Conservation (phyloP, 116 monocot genomes). For the Trichopus zeylanicus region DNA sequence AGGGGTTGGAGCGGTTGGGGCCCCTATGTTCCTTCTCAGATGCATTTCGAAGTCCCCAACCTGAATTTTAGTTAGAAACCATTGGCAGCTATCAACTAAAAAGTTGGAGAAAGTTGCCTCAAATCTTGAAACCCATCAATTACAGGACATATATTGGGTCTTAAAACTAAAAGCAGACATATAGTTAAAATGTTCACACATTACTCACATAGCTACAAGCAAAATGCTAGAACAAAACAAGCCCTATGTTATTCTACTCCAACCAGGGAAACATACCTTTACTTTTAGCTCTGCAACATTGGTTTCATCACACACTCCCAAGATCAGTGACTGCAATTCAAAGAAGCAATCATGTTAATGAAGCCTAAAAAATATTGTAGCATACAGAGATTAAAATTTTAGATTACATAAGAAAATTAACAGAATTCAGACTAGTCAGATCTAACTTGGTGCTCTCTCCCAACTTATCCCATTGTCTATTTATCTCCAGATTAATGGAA, state of each 20-base stretch:
- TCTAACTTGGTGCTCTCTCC: neutral
- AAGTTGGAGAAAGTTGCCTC: too few relatives aligned
- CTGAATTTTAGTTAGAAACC: slow-evolving; percentile 19
- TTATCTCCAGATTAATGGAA: too few relatives aligned
- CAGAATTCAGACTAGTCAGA: neutral
- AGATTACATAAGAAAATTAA: neutral
- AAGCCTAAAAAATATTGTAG: neutral
- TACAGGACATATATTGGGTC: too few relatives aligned
- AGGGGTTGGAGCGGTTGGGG: slow-evolving; percentile 15
- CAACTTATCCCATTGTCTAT: too few relatives aligned
- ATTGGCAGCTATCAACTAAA: neutral
- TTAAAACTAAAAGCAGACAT: too few relatives aligned
- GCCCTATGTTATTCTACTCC: too few relatives aligned
- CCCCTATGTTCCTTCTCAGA: slow-evolving; percentile 54
- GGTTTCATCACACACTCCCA: slow-evolving; percentile 73
- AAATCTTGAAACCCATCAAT: too few relatives aligned
- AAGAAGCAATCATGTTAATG: slow-evolving; percentile 6
- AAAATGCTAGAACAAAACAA: too few relatives aligned
- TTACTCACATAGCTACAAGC: too few relatives aligned
- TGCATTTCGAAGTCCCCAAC: slow-evolving; percentile 84
- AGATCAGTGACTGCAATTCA: slow-evolving; percentile 46
- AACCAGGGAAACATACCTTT: slow-evolving; percentile 39
- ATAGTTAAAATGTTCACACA: too few relatives aligned
- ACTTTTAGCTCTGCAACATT: slow-evolving; percentile 64
- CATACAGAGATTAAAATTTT: neutral